These are phyloP conservation scores for Cicer pinnatifidum DNA, from an alignment of 306 rosid species.

Conservation along the genomic window DNA sequence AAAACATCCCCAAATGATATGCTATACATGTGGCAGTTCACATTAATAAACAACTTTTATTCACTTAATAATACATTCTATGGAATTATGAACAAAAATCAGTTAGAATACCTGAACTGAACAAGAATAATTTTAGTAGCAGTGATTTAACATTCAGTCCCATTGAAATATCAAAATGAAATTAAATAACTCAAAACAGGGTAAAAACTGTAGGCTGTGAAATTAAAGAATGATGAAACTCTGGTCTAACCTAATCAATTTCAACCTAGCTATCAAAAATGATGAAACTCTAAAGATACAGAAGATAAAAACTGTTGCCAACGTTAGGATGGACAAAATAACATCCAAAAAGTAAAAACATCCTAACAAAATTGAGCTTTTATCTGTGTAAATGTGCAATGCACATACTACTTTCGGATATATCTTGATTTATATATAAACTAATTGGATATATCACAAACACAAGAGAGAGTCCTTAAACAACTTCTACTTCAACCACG, in stretches of 20 bases:
- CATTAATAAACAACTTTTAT: conserved; percentile 16
- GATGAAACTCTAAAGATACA: neutral
- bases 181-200: no score
- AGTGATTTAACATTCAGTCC: no score
- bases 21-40: conserved; percentile 25
- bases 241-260: no score
- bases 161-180: no score
- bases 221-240: no score
- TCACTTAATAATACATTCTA: neutral
- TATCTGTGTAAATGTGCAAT: neutral
- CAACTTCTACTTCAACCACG: no score
- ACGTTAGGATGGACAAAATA: neutral
- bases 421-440: neutral
- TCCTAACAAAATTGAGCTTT: neutral
- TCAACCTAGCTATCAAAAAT: neutral
- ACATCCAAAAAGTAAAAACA: neutral
- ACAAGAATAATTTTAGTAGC: no score
- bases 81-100: no score
- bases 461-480: no score
- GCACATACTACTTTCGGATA: neutral
- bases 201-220: no score
- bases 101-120: no score
- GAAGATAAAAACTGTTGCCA: neutral
- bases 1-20: conserved; percentile 18
- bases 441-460: neutral